phyloP scores from a whole-genome alignment of 2,329 filamentous ascomycete species.

The Talaromyces sp. region DNA sequence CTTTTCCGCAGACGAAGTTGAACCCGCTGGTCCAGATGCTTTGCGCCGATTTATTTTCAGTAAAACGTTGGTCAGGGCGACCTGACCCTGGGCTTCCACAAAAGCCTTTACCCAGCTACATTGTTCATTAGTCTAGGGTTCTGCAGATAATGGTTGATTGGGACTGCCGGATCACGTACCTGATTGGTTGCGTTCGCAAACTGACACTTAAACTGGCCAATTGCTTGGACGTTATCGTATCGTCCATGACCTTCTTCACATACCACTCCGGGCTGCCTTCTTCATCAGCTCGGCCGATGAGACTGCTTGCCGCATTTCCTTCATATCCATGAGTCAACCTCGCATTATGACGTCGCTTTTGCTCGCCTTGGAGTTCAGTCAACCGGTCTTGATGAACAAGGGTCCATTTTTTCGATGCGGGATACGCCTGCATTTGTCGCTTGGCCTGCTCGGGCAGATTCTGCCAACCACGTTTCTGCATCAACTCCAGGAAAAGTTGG shows the following conservation, averaged over 20 bases:
- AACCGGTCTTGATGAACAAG: constrained; percentile 91
- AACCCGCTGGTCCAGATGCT: constrained; percentile 58
- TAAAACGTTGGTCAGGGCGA: constrained; percentile 89
- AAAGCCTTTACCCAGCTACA: constrained; percentile 84
- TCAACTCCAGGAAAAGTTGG: constrained; percentile 83
- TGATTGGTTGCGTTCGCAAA: constrained; percentile 90
- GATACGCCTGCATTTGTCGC: constrained; percentile 93
- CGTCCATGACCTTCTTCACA: constrained; percentile 93
- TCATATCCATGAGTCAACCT: constrained; percentile 63
- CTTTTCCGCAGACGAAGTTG: constrained; percentile 58
- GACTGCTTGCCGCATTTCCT: constrained; percentile 55
- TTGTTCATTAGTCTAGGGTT: background rate
- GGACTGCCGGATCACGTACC: constrained; percentile 23
- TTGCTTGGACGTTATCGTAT: constrained; percentile 84
- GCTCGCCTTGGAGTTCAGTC: constrained; percentile 88
- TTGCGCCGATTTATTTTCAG: constrained; percentile 89
- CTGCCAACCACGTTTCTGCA: constrained; percentile 98
- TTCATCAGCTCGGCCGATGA: constrained; percentile 66
- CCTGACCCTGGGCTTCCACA: constrained; percentile 94
- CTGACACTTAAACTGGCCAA: constrained; percentile 91
- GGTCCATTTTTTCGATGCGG: constrained; percentile 94
- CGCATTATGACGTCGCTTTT: constrained; percentile 74
- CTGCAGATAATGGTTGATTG: background rate
- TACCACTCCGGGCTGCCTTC: constrained; percentile 98
- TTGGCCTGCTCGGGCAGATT: constrained; percentile 91